Evolutionary conservation across 129 eudicot species (phyloP).

Genomic region (Lactuca sativa): DNA sequence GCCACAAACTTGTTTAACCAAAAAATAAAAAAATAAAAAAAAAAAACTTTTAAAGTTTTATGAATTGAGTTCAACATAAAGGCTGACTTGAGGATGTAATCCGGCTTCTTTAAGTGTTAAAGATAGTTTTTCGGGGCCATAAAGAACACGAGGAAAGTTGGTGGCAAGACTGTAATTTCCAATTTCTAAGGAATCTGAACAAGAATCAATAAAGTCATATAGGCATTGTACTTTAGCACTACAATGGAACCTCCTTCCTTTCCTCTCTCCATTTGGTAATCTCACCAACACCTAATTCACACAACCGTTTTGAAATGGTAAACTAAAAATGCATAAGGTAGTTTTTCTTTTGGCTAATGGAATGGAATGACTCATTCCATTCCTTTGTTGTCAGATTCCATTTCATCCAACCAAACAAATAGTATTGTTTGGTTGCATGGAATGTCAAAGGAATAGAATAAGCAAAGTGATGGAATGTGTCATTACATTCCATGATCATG

Average conservation of each 20-base stretch:
- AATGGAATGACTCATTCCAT: too few species aligned
- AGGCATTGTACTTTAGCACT: slow-evolving; percentile 52
- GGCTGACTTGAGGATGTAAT: slow-evolving; percentile 87
- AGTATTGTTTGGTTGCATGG: too few species aligned
- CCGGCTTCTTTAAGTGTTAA: slow-evolving; percentile 68
- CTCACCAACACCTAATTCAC: slow-evolving; percentile 69
- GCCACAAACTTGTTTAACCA: slow-evolving; percentile 8
- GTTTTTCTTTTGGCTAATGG: too few species aligned
- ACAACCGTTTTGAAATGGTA: neutral
- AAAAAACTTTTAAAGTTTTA: slow-evolving; percentile 20
- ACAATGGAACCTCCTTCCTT: slow-evolving; percentile 66
- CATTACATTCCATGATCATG: too few species aligned
- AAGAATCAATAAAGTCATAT: slow-evolving; percentile 81
- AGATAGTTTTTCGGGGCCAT: slow-evolving; percentile 62
- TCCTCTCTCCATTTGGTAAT: slow-evolving; percentile 83
- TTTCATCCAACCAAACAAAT: too few species aligned
- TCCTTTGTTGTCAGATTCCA: too few species aligned
- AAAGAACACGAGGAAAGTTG: slow-evolving; percentile 81
- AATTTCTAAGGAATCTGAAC: slow-evolving; percentile 60
- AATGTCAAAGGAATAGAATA: too few species aligned
- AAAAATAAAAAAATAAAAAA: too few species aligned
- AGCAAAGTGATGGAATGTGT: too few species aligned
- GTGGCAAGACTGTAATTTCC: slow-evolving; percentile 69
- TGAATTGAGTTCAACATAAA: slow-evolving; percentile 67
- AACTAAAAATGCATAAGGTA: too few species aligned